Percentiles rank a stretch among this genome's conserved stretches.
Conservation (phyloP, 768 basidiomycete genomes). For the Agrocybe praecox region DNA sequence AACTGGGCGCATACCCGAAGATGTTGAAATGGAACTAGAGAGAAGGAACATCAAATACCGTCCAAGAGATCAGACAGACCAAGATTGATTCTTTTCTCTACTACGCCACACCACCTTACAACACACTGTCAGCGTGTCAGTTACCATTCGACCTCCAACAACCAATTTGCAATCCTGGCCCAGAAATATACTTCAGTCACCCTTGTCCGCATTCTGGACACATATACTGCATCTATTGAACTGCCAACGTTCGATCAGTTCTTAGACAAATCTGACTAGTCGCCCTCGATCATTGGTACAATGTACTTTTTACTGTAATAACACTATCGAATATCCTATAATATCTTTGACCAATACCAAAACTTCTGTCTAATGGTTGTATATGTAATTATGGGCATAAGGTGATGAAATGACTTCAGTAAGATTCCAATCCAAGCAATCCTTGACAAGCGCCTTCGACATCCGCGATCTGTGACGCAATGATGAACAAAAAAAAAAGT, state of each 20-base stretch:
- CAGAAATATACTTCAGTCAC: too few species aligned
- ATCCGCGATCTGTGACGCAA: constrained; percentile 56
- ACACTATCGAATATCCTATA: not conserved
- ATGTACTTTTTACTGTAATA: not conserved
- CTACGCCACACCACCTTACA: not conserved
- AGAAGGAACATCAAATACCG: constrained; percentile 80
- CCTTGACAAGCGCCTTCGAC: constrained; percentile 84
- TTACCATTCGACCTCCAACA: too few species aligned
- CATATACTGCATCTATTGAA: too few species aligned
- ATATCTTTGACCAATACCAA: not conserved
- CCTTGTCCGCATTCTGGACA: too few species aligned
- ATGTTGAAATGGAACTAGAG: constrained; percentile 81
- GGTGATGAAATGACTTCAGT: constrained; percentile 15
- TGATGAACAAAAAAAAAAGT: not conserved
- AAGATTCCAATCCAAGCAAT: constrained; percentile 62
- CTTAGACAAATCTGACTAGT: too few species aligned
- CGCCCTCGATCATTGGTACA: too few species aligned
- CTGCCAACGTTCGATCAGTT: too few species aligned
- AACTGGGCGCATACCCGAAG: constrained; percentile 82
- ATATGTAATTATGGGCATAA: not conserved
- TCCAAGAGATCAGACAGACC: constrained; percentile 80
- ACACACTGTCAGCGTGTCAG: too few species aligned
- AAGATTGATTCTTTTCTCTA: constrained; percentile 45
- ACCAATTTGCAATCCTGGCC: too few species aligned
- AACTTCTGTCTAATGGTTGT: not conserved